Evolutionary conservation across 345 rosid species (phyloP).

Genomic region (Jatropha curcas): DNA sequence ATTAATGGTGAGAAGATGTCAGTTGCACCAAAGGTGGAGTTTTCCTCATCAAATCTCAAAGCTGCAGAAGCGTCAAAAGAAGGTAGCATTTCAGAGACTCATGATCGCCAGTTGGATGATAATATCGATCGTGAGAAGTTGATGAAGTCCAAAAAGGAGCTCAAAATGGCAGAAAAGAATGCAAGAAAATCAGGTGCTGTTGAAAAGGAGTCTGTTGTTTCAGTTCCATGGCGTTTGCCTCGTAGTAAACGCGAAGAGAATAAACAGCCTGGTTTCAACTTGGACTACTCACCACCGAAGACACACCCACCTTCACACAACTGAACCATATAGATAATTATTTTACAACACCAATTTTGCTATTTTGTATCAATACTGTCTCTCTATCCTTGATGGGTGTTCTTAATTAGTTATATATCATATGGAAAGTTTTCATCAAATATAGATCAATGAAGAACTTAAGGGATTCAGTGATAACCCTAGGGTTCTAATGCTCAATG

Average conservation of each 20-base stretch:
- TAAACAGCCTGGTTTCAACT: constrained; percentile 58
- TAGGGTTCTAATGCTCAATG: neutral
- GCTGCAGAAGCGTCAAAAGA: constrained; percentile 12
- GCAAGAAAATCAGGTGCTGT: constrained; percentile 23
- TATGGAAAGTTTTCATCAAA: neutral
- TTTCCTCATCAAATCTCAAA: constrained; percentile 16
- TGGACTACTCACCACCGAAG: constrained; percentile 71
- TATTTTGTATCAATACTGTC: neutral
- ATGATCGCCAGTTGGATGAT: neutral
- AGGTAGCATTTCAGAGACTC: constrained; percentile 8
- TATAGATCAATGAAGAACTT: neutral
- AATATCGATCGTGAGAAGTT: neutral
- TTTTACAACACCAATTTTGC: neutral
- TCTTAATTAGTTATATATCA: neutral
- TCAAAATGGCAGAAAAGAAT: constrained; percentile 9
- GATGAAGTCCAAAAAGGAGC: constrained; percentile 15
- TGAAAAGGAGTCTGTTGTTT: constrained; percentile 25
- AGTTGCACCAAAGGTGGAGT: constrained; percentile 11
- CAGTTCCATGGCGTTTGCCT: constrained; percentile 60
- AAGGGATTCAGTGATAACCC: constrained; percentile 8
- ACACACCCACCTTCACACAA: constrained; percentile 86
- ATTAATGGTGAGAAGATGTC: constrained; percentile 17
- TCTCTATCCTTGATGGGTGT: neutral
- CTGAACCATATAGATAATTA: constrained; percentile 19
- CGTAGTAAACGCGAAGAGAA: constrained; percentile 44